Evolutionary conservation across 495 filamentous ascomycete genomes (phyloP).

Genomic region (Tuber calosporum): DNA sequence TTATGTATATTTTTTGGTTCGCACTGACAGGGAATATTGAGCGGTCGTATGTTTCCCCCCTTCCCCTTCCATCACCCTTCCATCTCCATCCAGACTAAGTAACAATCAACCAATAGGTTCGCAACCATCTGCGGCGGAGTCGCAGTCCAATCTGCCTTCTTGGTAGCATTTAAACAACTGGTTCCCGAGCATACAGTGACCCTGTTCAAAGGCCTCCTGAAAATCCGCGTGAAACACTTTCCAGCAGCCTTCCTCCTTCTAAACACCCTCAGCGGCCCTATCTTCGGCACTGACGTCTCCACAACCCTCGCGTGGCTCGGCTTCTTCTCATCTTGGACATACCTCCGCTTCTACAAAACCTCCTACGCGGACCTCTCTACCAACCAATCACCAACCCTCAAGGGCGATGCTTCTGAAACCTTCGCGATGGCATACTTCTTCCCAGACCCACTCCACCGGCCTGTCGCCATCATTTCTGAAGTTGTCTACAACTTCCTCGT

Average conservation of each 20-base stretch:
- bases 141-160: slow-evolving; percentile 82
- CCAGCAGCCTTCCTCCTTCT: slow-evolving; percentile 81
- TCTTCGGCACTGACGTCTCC: slow-evolving; percentile 78
- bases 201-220: slow-evolving; percentile 76
- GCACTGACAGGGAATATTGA: slow-evolving; percentile 59
- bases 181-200: slow-evolving; percentile 97
- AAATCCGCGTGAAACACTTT: slow-evolving; percentile 88
- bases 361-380: slow-evolving; percentile 56
- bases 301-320: slow-evolving; percentile 72
- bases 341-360: slow-evolving; percentile 87
- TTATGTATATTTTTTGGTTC: slow-evolving; percentile 64
- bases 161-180: slow-evolving; percentile 96
- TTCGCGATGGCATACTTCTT: slow-evolving; percentile 80
- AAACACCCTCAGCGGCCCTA: slow-evolving; percentile 65
- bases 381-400: slow-evolving; percentile 57
- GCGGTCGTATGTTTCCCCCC: slow-evolving; percentile 53
- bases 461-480: slow-evolving; percentile 65
- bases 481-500: slow-evolving; percentile 69
- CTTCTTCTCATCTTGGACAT: slow-evolving; percentile 85
- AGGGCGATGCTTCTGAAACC: slow-evolving; percentile 89
- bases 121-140: slow-evolving; percentile 80
- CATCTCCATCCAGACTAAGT: slow-evolving; percentile 5
- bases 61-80: background rate
- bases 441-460: slow-evolving; percentile 73
- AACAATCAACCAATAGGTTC: slow-evolving; percentile 49